phyloP scores from a whole-genome alignment of 2,329 filamentous ascomycete species.

The Rasamsonia emersonii region DNA sequence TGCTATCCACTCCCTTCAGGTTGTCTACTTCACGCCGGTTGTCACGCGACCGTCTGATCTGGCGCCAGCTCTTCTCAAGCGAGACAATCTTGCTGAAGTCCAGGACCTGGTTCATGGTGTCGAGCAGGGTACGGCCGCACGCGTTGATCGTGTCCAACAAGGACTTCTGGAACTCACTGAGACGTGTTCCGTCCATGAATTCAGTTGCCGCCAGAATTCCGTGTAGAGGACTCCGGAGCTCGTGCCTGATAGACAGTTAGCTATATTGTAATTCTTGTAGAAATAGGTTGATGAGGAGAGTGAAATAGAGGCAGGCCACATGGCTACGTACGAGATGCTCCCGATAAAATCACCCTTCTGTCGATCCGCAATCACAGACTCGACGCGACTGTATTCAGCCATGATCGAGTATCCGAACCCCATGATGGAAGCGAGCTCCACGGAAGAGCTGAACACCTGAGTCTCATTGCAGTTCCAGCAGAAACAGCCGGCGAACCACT shows the following conservation, averaged over 20 bases:
- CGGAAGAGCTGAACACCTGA: slow-evolving; percentile 26
- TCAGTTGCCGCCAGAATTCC: slow-evolving; percentile 35
- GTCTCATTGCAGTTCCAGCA: slow-evolving; percentile 34
- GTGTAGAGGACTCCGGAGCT: slow-evolving; percentile 35
- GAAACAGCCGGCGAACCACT: slow-evolving; percentile 40
- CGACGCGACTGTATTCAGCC: slow-evolving; percentile 35
- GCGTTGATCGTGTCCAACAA: slow-evolving; percentile 33
- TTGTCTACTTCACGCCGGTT: slow-evolving; percentile 14
- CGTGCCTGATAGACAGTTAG: no score
- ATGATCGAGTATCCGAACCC: slow-evolving; percentile 36
- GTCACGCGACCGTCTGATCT: slow-evolving; percentile 21
- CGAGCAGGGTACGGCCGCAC: slow-evolving; percentile 33
- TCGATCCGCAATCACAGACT: slow-evolving; percentile 33
- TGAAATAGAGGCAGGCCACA: no score
- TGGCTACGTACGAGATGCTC: slow-evolving; percentile 35
- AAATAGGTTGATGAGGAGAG: no score
- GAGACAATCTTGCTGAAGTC: slow-evolving; percentile 47
- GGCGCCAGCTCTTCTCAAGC: slow-evolving; percentile 27
- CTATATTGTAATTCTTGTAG: neutral
- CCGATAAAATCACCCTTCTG: slow-evolving; percentile 38
- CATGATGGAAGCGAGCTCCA: slow-evolving; percentile 32
- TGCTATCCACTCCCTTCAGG: slow-evolving; percentile 20
- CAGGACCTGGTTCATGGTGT: slow-evolving; percentile 37
- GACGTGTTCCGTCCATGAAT: slow-evolving; percentile 29
- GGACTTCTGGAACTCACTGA: slow-evolving; percentile 32